phyloP scores from a whole-genome alignment of 1,284 basidiomycete genomes.

The Cryptococcus jaspeensis region DNA sequence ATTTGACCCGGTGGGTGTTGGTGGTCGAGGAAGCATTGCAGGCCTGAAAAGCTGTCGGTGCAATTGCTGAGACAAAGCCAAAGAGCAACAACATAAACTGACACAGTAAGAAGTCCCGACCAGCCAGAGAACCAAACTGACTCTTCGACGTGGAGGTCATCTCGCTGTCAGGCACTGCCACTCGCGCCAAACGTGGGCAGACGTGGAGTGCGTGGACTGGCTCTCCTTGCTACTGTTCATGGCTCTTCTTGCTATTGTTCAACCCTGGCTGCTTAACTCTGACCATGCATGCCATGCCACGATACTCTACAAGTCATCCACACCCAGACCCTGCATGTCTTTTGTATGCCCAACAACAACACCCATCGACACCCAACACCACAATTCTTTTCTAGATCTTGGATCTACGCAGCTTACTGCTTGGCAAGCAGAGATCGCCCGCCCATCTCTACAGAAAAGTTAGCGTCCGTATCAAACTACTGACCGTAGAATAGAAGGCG shows the following conservation, averaged over 20 bases:
- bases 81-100: no score
- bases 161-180: background rate
- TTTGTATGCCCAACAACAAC: background rate
- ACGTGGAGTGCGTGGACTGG: no score
- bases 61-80: background rate
- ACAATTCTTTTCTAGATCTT: no score
- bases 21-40: background rate
- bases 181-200: conserved; percentile 13
- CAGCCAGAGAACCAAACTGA: conserved; percentile 1
- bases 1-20: background rate
- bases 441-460: conserved; percentile 57
- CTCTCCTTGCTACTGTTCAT: no score
- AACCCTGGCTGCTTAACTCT: no score
- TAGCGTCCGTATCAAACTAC: background rate
- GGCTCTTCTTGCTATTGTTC: no score
- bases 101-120: background rate
- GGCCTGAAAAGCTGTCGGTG: background rate
- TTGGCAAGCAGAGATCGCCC: conserved; percentile 59
- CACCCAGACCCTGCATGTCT: no score
- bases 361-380: no score
- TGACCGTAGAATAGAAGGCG: conserved; percentile 9
- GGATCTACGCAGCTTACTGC: conserved; percentile 22
- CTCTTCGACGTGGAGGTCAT: conserved; percentile 16
- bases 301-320: no score
- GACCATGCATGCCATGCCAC: no score